These are phyloP conservation scores for Theileria sp. DNA, from an alignment of 169 alveolate genomes.

Conservation along the genomic window DNA sequence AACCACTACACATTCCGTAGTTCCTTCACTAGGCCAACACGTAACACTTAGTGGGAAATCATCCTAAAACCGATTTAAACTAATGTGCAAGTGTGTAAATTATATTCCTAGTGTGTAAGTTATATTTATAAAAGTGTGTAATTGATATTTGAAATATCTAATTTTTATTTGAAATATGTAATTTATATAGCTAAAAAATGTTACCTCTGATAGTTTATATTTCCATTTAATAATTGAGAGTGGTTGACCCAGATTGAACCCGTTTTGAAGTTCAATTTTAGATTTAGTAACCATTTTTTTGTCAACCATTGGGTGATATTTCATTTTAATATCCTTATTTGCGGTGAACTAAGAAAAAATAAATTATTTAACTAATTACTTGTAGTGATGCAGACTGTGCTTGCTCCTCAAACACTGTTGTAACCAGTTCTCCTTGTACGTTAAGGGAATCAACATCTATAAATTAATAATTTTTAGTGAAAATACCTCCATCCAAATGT, in stretches of 20 bases:
- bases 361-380: background rate
- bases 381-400: conserved; percentile 52
- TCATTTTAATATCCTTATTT: conserved; percentile 43
- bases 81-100: background rate
- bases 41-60: conserved; percentile 54
- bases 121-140: background rate
- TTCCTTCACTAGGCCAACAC: conserved; percentile 59
- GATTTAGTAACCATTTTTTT: conserved; percentile 56
- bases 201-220: conserved; percentile 55
- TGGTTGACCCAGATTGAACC: conserved; percentile 45
- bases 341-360: conserved; percentile 9
- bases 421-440: conserved; percentile 60
- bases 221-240: conserved; percentile 62
- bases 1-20: conserved; percentile 44
- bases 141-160: background rate
- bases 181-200: background rate
- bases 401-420: conserved; percentile 58
- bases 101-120: background rate
- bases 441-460: conserved; percentile 49
- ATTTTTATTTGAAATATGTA: background rate
- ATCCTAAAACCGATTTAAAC: conserved; percentile 4
- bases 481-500: conserved; percentile 65
- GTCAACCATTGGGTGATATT: conserved; percentile 63
- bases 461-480: background rate
- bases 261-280: conserved; percentile 42